Base-by-base conservation (phyloP, 192 early-diverging fungal species). In the Geranomyces variabilis region DNA sequence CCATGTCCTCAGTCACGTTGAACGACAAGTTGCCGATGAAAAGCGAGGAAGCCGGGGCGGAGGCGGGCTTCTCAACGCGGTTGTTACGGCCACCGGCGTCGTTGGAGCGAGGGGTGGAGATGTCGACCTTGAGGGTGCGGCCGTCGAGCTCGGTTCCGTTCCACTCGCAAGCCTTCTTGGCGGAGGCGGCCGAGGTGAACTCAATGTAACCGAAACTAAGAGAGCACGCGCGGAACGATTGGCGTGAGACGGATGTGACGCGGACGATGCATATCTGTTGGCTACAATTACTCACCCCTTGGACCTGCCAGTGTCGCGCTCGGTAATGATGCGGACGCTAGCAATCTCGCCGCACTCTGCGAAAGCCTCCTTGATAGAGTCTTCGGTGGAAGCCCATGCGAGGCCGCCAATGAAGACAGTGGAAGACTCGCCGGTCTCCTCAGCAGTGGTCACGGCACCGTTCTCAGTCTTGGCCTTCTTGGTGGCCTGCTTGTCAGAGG, bases 171-270 rank as follows among this genome's bases (percentile, higher is more conserved):
- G 93, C 94, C 73, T 87, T 87, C 66, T 89, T 80, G 59, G 88
- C 90, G 34, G 77, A 81, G 60, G 86, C 91, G 30, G 84, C 68
- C 57, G 74, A 70, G 59, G 83, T 77, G 75, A 96, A 97, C 61
- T 96, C 93, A 33, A 98, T 87, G 83, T 96, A 96, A 63, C 89
- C 94, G 77, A 92, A 96, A 45, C 91, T 75, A 49, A 0, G 28
- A 22, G 71, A 4, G 24, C 72, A 44, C 34, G 41, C 19, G 10
- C 3, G 36, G 36, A 10, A 41, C 3, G 36, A 10, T 41, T 41
- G 3, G n/a, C 7, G 22, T 63, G 19, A 65, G 63, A 34, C 36
- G 33, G 7, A 30, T 28, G 21, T 13, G 9, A 10, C 13, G 13
- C 29, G 34, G 72, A 9, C 12, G 4, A 36, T 49, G 41, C 22